Percentiles rank a stretch among this genome's conserved stretches.
Evolutionary conservation across 2,329 filamentous ascomycete species (phyloP).

Genomic region (Zasmidium cellare): DNA sequence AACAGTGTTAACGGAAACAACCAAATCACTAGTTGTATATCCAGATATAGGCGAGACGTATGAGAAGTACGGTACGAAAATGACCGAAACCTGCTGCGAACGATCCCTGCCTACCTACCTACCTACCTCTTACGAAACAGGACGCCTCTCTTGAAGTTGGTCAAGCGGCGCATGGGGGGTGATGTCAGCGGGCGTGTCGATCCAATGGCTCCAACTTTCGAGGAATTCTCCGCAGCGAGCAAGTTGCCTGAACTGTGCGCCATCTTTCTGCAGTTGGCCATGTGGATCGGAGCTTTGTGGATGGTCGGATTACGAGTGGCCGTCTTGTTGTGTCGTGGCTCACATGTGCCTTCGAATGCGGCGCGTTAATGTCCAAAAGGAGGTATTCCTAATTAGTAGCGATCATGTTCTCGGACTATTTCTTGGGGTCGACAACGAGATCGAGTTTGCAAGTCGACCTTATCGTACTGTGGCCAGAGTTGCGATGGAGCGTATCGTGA

Average conservation of each 20-base stretch:
- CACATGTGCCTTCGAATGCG: too few relatives aligned
- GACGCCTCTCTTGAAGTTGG: background rate
- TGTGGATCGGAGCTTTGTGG: background rate
- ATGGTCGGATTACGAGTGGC: background rate
- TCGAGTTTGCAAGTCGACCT: too few relatives aligned
- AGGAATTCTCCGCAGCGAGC: background rate
- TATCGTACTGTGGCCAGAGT: too few relatives aligned
- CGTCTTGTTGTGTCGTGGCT: background rate
- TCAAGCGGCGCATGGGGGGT: background rate
- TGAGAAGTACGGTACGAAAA: background rate
- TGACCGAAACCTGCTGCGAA: background rate
- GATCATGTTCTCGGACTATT: too few relatives aligned
- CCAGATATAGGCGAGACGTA: background rate
- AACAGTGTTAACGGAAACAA: slow-evolving; percentile 88
- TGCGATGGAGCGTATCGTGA: too few relatives aligned
- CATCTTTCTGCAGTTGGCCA: background rate
- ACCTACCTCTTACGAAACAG: background rate
- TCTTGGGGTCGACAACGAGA: too few relatives aligned
- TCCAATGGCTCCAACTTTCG: background rate
- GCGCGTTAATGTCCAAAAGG: too few relatives aligned
- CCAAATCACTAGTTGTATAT: slow-evolving; percentile 71
- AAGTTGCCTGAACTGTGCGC: background rate
- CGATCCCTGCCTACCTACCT: background rate
- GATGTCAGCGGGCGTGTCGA: background rate
- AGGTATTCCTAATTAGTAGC: too few relatives aligned